phyloP scores from a whole-genome alignment of 2,329 filamentous ascomycete species.

The Neoscytalidium dimidiatum region DNA sequence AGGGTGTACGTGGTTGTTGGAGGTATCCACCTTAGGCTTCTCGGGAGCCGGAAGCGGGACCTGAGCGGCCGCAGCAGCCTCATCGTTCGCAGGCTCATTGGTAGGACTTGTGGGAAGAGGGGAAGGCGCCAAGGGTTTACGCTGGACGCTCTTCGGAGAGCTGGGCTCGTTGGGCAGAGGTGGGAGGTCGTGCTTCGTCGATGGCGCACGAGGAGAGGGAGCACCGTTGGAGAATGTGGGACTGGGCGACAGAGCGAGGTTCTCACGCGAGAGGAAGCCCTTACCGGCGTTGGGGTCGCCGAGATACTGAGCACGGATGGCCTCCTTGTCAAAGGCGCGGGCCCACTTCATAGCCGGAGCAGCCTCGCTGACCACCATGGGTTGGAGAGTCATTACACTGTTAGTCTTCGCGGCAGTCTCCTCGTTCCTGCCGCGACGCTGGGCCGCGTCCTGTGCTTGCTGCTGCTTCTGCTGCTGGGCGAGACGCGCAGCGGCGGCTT shows the following conservation, averaged over 20 bases:
- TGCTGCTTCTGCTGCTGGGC: conserved; percentile 69
- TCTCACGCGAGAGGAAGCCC: conserved; percentile 52
- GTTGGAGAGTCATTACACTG: conserved; percentile 86
- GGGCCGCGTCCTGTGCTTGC: conserved; percentile 48
- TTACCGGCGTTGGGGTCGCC: conserved; percentile 71
- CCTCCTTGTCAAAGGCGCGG: conserved; percentile 89
- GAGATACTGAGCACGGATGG: conserved; percentile 83
- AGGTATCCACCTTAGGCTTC: conserved; percentile 25
- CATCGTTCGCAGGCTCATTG: not conserved
- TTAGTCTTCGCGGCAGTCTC: conserved; percentile 72
- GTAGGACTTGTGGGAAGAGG: conserved; percentile 18
- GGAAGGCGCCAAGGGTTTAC: conserved; percentile 30
- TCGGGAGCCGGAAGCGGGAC: conserved; percentile 36
- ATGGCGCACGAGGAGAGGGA: not conserved
- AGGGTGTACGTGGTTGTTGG: conserved; percentile 41
- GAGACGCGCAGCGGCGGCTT: conserved; percentile 83
- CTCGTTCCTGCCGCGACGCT: conserved; percentile 57
- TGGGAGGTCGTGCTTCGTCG: conserved; percentile 42
- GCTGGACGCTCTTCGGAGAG: conserved; percentile 24
- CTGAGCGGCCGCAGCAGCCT: conserved; percentile 28
- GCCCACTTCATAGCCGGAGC: conserved; percentile 97
- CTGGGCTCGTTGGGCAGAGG: conserved; percentile 37
- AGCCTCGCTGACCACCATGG: conserved; percentile 80
- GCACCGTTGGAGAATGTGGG: conserved; percentile 10
- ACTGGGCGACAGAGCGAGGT: conserved; percentile 31